These are phyloP conservation scores for Coemansia sp. DNA, from an alignment of 192 early-diverging fungal species.

Conservation along the genomic window DNA sequence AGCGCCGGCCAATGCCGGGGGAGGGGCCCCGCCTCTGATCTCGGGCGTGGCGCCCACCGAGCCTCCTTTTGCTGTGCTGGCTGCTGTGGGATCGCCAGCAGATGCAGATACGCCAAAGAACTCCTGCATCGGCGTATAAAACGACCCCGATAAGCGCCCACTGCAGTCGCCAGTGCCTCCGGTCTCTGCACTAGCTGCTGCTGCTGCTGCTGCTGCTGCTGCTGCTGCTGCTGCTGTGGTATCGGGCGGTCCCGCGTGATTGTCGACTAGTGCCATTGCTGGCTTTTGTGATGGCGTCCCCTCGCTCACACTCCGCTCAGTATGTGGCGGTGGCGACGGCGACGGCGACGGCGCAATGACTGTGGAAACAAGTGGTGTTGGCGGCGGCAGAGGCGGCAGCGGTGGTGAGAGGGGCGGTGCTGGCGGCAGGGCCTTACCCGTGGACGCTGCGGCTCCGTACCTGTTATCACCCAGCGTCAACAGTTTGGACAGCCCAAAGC, in stretches of 20 bases:
- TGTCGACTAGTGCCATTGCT: background rate
- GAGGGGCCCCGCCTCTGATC: background rate
- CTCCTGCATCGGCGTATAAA: slow-evolving; percentile 48
- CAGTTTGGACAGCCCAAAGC: slow-evolving; percentile 40
- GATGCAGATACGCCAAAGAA: slow-evolving; percentile 31
- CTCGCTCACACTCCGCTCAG: background rate
- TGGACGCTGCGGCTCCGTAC: slow-evolving; percentile 19
- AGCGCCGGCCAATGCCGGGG: background rate
- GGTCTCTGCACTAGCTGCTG: slow-evolving; percentile 4
- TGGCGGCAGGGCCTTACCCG: slow-evolving; percentile 39
- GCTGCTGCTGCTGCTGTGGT: background rate
- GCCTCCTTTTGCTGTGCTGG: background rate
- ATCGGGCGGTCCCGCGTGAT: background rate
- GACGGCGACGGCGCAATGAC: background rate
- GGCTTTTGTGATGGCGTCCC: background rate
- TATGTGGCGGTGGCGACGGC: slow-evolving; percentile 2
- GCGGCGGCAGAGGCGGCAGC: slow-evolving; percentile 1
- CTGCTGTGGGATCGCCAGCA: slow-evolving; percentile 5
- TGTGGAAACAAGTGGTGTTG: background rate
- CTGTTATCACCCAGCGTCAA: slow-evolving; percentile 32
- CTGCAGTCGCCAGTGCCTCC: background rate
- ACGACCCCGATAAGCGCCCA: slow-evolving; percentile 2
- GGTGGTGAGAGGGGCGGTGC: slow-evolving; percentile 17
- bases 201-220: no score
- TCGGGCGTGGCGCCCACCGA: slow-evolving; percentile 9